These are phyloP conservation scores for Dothistroma septosporum DNA, from an alignment of 2,329 filamentous ascomycete species.

Conservation along the genomic window DNA sequence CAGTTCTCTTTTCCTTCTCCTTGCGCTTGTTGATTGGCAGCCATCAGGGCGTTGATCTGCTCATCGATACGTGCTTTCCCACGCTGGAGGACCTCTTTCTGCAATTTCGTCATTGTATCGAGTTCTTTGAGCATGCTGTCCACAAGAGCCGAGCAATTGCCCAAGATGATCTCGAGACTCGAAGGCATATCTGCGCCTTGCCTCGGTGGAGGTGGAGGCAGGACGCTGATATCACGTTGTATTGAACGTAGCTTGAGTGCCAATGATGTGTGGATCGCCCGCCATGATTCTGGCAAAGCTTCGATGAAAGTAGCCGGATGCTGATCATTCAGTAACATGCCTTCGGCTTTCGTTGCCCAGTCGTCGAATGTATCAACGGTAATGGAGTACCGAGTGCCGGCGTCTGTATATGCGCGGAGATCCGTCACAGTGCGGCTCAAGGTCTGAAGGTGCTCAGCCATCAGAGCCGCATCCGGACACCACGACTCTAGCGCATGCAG, in stretches of 20 bases:
- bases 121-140: conserved; percentile 61
- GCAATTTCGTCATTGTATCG: conserved; percentile 58
- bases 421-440: conserved; percentile 56
- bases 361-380: conserved; percentile 56
- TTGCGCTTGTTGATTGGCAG: conserved; percentile 4
- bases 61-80: conserved; percentile 58
- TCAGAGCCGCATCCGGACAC: conserved; percentile 37
- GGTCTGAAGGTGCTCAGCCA: conserved; percentile 56
- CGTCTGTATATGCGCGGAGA: conserved; percentile 56
- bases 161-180: conserved; percentile 49
- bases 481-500: conserved; percentile 52
- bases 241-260: conserved; percentile 54
- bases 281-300: conserved; percentile 56
- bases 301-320: conserved; percentile 50
- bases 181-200: conserved; percentile 22
- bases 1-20: conserved; percentile 21
- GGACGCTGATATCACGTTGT: conserved; percentile 46
- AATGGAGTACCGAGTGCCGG: conserved; percentile 54
- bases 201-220: conserved; percentile 37
- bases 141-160: conserved; percentile 49
- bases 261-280: conserved; percentile 53
- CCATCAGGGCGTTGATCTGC: conserved; percentile 23
- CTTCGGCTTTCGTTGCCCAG: conserved; percentile 46
- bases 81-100: conserved; percentile 52
- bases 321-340: conserved; percentile 12